Evolutionary conservation across 805 yeast species (phyloP).

Genomic region (Saturnispora quitensis): DNA sequence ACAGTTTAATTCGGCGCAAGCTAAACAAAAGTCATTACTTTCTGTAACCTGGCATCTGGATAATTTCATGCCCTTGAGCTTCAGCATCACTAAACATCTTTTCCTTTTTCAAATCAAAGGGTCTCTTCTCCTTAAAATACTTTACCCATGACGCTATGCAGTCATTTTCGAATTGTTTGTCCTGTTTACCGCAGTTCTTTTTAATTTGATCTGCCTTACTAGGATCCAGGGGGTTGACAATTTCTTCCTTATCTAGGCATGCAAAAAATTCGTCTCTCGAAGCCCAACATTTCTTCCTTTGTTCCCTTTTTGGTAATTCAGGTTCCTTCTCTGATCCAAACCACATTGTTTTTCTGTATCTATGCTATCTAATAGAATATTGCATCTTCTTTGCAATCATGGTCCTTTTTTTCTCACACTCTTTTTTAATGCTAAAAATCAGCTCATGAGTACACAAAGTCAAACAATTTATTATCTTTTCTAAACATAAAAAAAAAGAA

Average conservation of each 20-base stretch:
- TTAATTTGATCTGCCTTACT: constrained; percentile 31
- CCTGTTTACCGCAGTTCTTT: constrained; percentile 47
- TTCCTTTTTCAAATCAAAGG: constrained; percentile 62
- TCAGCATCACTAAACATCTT: constrained; percentile 62
- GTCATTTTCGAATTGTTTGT: constrained; percentile 52
- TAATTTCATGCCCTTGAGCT: constrained; percentile 47
- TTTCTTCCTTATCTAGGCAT: constrained; percentile 61
- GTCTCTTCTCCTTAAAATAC: constrained; percentile 85
- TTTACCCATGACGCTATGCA: constrained; percentile 85
- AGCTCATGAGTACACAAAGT: background rate
- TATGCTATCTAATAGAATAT: background rate
- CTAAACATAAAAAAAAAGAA: background rate
- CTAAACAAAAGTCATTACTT: constrained; percentile 8
- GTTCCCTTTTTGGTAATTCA: constrained; percentile 45
- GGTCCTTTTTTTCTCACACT: background rate
- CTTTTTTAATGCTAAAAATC: background rate
- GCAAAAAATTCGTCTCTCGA: constrained; percentile 69
- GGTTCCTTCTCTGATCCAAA: constrained; percentile 17
- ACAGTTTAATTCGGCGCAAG: background rate
- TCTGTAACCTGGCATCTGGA: constrained; percentile 23
- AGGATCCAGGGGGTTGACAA: constrained; percentile 62
- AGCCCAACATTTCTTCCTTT: constrained; percentile 82
- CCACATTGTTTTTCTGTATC: background rate
- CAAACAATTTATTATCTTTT: background rate
- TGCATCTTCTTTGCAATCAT: background rate